phyloP scores from a whole-genome alignment of 163 green algal genomes.

The Trebouxia gelatinosa region DNA sequence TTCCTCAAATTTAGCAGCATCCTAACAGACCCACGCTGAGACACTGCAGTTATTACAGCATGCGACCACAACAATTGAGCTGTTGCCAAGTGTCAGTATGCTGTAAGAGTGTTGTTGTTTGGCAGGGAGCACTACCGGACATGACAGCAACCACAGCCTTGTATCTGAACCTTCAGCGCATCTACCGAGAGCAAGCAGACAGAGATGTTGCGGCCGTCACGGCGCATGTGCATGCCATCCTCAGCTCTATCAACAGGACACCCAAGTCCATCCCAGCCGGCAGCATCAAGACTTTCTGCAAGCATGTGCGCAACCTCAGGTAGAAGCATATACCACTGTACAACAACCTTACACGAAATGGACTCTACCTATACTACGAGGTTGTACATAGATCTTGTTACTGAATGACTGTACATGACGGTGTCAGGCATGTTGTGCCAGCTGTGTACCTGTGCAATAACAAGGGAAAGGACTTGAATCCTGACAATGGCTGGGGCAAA shows the following conservation, averaged over 20 bases:
- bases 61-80: no score
- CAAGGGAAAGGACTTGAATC: no score
- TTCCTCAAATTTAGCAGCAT: no score
- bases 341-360: neutral
- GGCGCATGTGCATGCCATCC: slow-evolving; percentile 53
- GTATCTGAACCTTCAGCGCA: slow-evolving; percentile 81
- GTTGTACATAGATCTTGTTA: neutral
- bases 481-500: no score
- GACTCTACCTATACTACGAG: neutral
- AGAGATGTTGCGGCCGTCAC: slow-evolving; percentile 70
- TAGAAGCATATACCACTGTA: neutral
- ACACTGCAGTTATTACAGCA: no score
- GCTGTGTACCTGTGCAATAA: no score
- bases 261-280: slow-evolving; percentile 47
- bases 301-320: slow-evolving; percentile 77
- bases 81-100: no score
- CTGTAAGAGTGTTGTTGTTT: no score
- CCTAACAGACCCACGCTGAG: no score
- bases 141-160: slow-evolving; percentile 90
- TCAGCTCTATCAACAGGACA: slow-evolving; percentile 55
- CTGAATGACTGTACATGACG: no score
- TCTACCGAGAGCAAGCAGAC: slow-evolving; percentile 80
- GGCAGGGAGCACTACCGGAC: slow-evolving; percentile 86
- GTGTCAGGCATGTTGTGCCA: no score
- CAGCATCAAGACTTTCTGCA: slow-evolving; percentile 76